phyloP scores from a whole-genome alignment of 169 alveolate species.

The Plasmodium vivax region DNA sequence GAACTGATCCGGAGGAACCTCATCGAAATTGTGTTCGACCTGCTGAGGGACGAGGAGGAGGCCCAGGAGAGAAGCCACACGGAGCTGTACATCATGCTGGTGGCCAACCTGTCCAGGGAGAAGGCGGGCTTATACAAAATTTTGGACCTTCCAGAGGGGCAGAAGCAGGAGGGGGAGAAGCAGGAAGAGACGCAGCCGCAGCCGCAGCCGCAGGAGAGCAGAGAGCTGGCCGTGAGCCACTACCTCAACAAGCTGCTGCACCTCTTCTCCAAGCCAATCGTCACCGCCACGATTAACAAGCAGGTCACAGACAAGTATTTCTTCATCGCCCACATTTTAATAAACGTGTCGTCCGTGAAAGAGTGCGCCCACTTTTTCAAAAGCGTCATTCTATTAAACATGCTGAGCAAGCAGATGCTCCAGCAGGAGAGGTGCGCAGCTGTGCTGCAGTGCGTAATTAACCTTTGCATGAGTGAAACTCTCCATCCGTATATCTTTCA shows the following conservation, averaged over 20 bases:
- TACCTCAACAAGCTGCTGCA: constrained; percentile 34
- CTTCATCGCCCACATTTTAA: constrained; percentile 18
- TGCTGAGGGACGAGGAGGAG: constrained; percentile 43
- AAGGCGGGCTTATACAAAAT: constrained; percentile 43
- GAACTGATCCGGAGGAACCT: constrained; percentile 10
- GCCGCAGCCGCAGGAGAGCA: too few species aligned
- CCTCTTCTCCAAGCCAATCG: constrained; percentile 33
- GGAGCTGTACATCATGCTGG: constrained; percentile 40
- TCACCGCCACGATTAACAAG: not conserved
- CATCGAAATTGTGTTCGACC: constrained; percentile 41
- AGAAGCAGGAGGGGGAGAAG: not conserved
- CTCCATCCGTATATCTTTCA: constrained; percentile 12
- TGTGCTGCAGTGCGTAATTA: constrained; percentile 17
- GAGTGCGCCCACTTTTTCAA: constrained; percentile 41
- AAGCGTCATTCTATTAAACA: constrained; percentile 16
- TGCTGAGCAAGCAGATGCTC: constrained; percentile 8
- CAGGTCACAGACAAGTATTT: constrained; percentile 26
- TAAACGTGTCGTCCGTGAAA: constrained; percentile 40
- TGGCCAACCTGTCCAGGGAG: constrained; percentile 30
- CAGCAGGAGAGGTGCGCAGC: not conserved
- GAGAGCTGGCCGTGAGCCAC: not conserved
- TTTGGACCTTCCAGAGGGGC: constrained; percentile 1
- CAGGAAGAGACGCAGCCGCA: not conserved
- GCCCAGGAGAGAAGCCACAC: not conserved
- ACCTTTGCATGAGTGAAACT: constrained; percentile 13